Base-by-base conservation (phyloP, 2,329 filamentous ascomycete species). In the Fusarium humuli region DNA sequence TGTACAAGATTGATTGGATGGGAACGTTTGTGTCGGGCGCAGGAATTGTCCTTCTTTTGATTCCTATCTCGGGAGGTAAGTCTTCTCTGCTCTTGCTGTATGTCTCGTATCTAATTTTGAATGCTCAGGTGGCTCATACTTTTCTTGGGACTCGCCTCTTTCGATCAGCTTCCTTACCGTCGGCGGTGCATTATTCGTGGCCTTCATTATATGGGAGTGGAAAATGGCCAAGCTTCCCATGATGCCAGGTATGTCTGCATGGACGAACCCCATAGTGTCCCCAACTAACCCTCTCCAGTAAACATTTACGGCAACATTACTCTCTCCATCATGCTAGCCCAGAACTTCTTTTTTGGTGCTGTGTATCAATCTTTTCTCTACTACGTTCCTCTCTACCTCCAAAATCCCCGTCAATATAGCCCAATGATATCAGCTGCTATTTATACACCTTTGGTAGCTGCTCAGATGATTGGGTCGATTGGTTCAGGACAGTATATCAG, bases 211-310 rank as follows among this genome's bases (percentile, higher is more conserved):
- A 5, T 62, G 57, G 45, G 59, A 62, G 25, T 62, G 59, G 59
- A 62, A 62, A 12, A 32, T 62, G 45, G 56, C 59, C 14, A 62
- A 62, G 2, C 59, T 62, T 53, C 59, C 59, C 1, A 62, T 62
- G 56, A 62, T 62, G 59, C 59, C 59, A 2, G 10, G 58, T 53
- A 22, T 37, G 55, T 22, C 1, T 27, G 7, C 9, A 9, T 22
- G n/a, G 23, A 23, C 23, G 23, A 23, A 23, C 6, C 23, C 6
- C 23, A 23, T 23, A 23, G 23, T 23, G 4, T 23, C 23, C 23
- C 5, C 4, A 6, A 23, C 5, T 4, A n/a, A 9, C 7, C 6
- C 4, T 7, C 14, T 9, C 0, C 4, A 57, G 54, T 58, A 0
- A 56, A 60, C 1, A 60, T 60, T 0, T 61, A 61, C 6, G 41